Percentiles rank a stretch among this genome's conserved stretches.
phyloP scores from a whole-genome alignment of 148 eudicot genomes.

The Amaranthus hypochondriacus region DNA sequence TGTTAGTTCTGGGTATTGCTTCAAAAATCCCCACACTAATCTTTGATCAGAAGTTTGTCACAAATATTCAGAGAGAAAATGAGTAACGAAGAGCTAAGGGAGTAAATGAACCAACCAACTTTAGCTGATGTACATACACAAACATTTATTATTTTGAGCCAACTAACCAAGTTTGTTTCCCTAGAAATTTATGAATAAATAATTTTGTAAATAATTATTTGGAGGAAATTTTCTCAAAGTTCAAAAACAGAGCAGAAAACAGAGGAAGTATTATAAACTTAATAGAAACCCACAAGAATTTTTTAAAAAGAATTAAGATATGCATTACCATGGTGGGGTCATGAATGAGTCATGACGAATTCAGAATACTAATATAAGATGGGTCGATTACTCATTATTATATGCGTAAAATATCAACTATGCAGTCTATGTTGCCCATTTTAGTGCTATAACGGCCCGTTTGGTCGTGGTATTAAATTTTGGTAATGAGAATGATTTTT shows the following conservation, averaged over 20 bases:
- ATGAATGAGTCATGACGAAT: too few relatives aligned
- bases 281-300: too few relatives aligned
- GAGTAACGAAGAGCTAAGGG: neutral
- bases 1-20: slow-evolving; percentile 6
- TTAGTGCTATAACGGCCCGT: too few relatives aligned
- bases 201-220: neutral
- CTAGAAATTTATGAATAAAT: neutral
- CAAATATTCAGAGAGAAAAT: neutral
- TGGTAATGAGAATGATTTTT: too few relatives aligned
- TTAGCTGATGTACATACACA: slow-evolving; percentile 1
- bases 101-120: slow-evolving; percentile 21
- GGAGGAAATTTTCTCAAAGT: neutral
- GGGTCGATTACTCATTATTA: too few relatives aligned
- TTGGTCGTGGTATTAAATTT: too few relatives aligned
- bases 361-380: too few relatives aligned
- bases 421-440: too few relatives aligned
- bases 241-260: slow-evolving; percentile 13
- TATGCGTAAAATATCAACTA: too few relatives aligned
- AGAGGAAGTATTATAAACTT: too few relatives aligned
- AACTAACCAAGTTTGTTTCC: slow-evolving; percentile 1
- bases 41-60: neutral
- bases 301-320: neutral
- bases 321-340: neutral
- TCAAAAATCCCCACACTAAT: neutral
- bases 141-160: slow-evolving; percentile 10